phyloP scores from a whole-genome alignment of 306 rosid genomes.

The Casuarina equisetifolia region DNA sequence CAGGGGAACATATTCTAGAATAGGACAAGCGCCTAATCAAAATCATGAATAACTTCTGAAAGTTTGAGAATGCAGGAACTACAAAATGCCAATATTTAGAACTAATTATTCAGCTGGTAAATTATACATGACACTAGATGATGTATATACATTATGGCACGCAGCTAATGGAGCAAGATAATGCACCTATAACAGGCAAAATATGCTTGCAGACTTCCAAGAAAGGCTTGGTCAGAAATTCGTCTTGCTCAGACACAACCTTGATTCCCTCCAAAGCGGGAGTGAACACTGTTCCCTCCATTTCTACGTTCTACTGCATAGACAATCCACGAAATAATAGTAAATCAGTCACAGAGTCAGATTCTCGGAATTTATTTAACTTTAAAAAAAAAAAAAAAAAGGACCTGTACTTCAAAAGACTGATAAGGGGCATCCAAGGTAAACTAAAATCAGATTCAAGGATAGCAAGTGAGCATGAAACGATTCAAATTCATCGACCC shows the following conservation, averaged over 20 bases:
- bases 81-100: neutral
- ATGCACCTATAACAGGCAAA: slow-evolving; percentile 83
- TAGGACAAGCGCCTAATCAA: neutral
- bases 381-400: neutral
- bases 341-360: slow-evolving; percentile 12
- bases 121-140: neutral
- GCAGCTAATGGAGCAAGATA: slow-evolving; percentile 17
- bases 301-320: slow-evolving; percentile 44
- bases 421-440: neutral
- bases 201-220: slow-evolving; percentile 90
- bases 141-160: neutral
- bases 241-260: slow-evolving; percentile 71
- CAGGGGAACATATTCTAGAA: neutral
- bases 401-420: neutral
- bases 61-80: neutral
- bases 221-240: slow-evolving; percentile 74
- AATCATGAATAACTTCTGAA: neutral
- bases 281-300: slow-evolving; percentile 79
- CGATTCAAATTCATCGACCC: neutral
- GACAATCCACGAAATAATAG: slow-evolving; percentile 14
- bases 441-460: neutral
- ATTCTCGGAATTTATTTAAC: neutral
- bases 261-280: slow-evolving; percentile 80
- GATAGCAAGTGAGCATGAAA: neutral
- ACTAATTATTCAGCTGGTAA: neutral